Base-by-base conservation (phyloP, 176 grass and related monocot species). In the Urochloa ruziziensis region DNA sequence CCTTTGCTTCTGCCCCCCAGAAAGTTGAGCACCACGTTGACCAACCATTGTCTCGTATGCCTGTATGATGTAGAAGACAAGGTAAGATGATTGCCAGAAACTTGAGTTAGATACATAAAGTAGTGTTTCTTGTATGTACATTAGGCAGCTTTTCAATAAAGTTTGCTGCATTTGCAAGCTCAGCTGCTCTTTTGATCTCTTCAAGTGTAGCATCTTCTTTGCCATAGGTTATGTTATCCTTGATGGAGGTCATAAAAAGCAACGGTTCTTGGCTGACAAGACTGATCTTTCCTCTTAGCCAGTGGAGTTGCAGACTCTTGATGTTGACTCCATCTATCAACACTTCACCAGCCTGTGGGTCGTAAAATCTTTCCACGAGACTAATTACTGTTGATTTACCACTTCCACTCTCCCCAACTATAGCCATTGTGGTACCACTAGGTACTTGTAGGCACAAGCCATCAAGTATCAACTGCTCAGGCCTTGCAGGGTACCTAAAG, bases 211-310 rank as follows among this genome's bases (percentile, higher is more conserved):
- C 91, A 75, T 89, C 53, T 9, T 86, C 87, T 91, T 94, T 93
- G 44, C 94, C 94, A 34, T 97, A 97, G 19, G 80, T 79, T 79
- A 97, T 93, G 71, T 97, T 97, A 67, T 97, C 87, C 61, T 75
- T 91, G 62, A 94, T 97, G 43, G 84, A 91, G 59, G 91, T 84
- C 81, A 90, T 88, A 77, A 97, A 97, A 30, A 97, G 82, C 23
- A 91, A 66, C 24, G 91, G 94, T 78, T 97, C 94, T 82, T 97
- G 94, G 79, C 89, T 94, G 62, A 97, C 94, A 83, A 97, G 84
- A 47, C 94, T 79, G 60, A 90, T 94, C 52, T 88, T 91, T 28
- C 70, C 84, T 87, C 94, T 82, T 73, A 93, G 88, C 94, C 89
- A 97, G 3, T 86, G 24, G 37, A 94, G 86, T 42, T 90, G 86